A percentile compares a stretch with the other conserved stretches of the same genome.
phyloP scores from a whole-genome alignment of 169 alveolate genomes.

The Eimeria maxima region DNA sequence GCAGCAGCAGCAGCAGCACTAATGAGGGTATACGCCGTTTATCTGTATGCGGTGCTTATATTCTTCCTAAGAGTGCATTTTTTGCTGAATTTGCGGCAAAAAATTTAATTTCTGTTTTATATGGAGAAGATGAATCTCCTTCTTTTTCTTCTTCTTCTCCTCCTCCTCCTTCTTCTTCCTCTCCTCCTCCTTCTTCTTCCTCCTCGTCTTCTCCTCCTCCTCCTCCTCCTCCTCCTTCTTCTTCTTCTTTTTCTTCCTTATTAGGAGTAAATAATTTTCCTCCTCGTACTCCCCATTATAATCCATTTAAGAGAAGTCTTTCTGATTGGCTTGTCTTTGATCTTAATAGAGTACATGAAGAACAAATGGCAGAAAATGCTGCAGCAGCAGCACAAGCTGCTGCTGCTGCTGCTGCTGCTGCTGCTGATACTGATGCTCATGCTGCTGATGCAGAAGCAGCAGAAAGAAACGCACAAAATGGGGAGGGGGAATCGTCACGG shows the following conservation, averaged over 20 bases:
- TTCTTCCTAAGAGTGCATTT: background rate
- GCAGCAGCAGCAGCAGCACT: no score
- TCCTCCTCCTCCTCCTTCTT: no score
- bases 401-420: background rate
- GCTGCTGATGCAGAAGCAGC: no score
- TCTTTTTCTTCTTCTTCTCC: no score
- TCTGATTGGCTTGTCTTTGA: constrained; percentile 43
- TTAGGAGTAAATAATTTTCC: no score
- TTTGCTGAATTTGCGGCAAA: background rate
- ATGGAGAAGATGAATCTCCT: constrained; percentile 33
- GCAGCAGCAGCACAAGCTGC: no score
- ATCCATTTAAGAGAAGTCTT: constrained; percentile 4
- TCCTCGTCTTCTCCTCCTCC: no score
- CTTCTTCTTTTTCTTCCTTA: no score
- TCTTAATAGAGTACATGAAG: background rate
- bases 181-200: no score
- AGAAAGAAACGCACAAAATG: background rate
- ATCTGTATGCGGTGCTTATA: background rate
- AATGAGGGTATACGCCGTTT: background rate
- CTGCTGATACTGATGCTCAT: background rate
- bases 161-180: no score
- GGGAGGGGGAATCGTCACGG: no score
- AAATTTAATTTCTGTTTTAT: background rate
- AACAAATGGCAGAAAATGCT: background rate
- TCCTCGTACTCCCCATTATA: background rate